A percentile compares a stretch with the other conserved stretches of the same genome.
phyloP scores from a whole-genome alignment of 2,329 filamentous ascomycete genomes.

The Fusarium temperatum region DNA sequence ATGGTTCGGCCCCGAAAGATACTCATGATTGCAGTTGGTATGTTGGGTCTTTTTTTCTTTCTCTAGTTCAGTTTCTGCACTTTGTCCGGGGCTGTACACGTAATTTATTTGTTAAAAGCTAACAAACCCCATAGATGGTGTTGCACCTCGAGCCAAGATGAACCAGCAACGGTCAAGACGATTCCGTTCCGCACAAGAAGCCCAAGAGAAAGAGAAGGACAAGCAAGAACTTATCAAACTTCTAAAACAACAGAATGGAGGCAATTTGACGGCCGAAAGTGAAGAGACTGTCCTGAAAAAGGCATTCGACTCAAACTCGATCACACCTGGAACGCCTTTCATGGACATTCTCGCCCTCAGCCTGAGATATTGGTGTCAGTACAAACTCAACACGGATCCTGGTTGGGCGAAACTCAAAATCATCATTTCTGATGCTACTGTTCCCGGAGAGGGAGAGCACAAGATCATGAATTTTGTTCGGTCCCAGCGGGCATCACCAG shows the following conservation, averaged over 20 bases:
- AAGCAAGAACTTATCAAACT: conserved; percentile 88
- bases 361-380: conserved; percentile 95
- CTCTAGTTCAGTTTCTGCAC: neutral
- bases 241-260: conserved; percentile 80
- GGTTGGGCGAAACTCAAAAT: conserved; percentile 96
- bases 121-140: conserved; percentile 73
- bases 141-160: conserved; percentile 98
- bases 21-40: conserved; percentile 96
- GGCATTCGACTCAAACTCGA: conserved; percentile 87
- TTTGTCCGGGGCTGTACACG: neutral
- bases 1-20: conserved; percentile 97
- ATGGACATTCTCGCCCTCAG: conserved; percentile 95
- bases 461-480: conserved; percentile 99
- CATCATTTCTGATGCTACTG: conserved; percentile 97
- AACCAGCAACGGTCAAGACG: conserved; percentile 97
- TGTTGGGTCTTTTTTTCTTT: conserved; percentile 43
- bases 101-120: conserved; percentile 32
- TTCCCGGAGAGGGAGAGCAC: conserved; percentile 97
- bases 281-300: conserved; percentile 77
- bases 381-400: conserved; percentile 96
- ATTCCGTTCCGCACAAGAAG: conserved; percentile 93
- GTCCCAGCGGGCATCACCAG: conserved; percentile 87
- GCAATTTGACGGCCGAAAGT: conserved; percentile 68
- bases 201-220: conserved; percentile 91
- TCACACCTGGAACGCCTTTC: conserved; percentile 96